Evolutionary conservation across 1,284 basidiomycete species (phyloP).

Genomic region (Vanrija sp.): DNA sequence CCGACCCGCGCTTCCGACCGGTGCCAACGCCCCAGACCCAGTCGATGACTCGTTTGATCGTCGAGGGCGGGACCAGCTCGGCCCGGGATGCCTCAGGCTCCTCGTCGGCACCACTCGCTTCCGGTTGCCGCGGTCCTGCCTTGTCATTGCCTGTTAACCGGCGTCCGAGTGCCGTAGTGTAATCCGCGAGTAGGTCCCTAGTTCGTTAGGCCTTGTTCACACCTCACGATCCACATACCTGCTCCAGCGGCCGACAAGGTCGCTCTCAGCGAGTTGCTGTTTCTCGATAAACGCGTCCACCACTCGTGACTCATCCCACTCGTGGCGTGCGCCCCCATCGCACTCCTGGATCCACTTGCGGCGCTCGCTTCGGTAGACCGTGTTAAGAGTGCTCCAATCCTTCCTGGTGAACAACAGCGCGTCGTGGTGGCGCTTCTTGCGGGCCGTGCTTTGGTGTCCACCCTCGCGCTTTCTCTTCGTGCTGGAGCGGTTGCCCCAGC

Average conservation of each 20-base stretch:
- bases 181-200: too few relatives aligned
- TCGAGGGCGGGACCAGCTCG: constrained; percentile 3
- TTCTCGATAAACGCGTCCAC: constrained; percentile 7
- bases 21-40: constrained; percentile 4
- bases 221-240: not conserved
- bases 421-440: not conserved
- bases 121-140: too few relatives aligned
- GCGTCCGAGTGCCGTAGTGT: too few relatives aligned
- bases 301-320: constrained; percentile 3
- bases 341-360: constrained; percentile 29
- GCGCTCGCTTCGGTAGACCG: constrained; percentile 26
- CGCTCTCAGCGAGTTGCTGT: not conserved
- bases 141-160: too few relatives aligned
- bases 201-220: too few relatives aligned
- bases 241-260: constrained; percentile 9
- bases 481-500: constrained; percentile 14
- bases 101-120: too few relatives aligned
- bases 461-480: constrained; percentile 8
- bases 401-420: constrained; percentile 26
- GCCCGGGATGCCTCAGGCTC: not conserved
- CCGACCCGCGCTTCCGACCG: too few relatives aligned
- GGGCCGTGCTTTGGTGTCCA: not conserved
- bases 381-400: constrained; percentile 41
- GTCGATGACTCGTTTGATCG: constrained; percentile 8
- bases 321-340: constrained; percentile 23